Conservation (phyloP, 768 basidiomycete genomes). For the Lentinula edodes region DNA sequence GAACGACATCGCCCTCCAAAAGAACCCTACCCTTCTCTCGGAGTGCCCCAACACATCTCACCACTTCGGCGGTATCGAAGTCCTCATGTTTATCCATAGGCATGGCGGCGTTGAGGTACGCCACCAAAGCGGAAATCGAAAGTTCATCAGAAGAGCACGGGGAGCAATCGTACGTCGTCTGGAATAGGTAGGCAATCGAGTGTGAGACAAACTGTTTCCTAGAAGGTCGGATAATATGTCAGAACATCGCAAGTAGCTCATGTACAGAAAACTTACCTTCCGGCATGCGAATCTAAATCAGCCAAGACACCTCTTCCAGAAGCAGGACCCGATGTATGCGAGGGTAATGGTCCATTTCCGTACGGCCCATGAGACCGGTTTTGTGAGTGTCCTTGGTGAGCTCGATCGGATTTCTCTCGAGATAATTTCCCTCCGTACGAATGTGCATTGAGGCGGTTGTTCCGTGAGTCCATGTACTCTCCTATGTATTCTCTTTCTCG, state of each 20-base stretch:
- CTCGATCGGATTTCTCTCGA: neutral
- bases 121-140: conserved; percentile 60
- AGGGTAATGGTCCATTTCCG: neutral
- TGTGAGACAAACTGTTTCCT: conserved; percentile 57
- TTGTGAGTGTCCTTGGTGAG: neutral
- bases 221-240: conserved; percentile 1
- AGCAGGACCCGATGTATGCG: neutral
- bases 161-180: conserved; percentile 54
- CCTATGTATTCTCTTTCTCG: neutral
- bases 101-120: conserved; percentile 72
- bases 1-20: conserved; percentile 42
- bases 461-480: neutral
- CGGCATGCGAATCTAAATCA: neutral
- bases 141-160: conserved; percentile 45
- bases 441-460: neutral
- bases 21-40: conserved; percentile 42
- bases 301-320: conserved; percentile 1
- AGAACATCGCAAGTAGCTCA: conserved; percentile 3
- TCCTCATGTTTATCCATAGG: conserved; percentile 78
- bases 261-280: conserved; percentile 1
- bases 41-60: conserved; percentile 38
- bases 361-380: neutral
- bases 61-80: conserved; percentile 72
- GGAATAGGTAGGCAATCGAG: conserved; percentile 61
- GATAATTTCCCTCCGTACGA: neutral